Evolutionary conservation across 2,329 filamentous ascomycete species (phyloP).

Genomic region (Drechslerella dactyloides): DNA sequence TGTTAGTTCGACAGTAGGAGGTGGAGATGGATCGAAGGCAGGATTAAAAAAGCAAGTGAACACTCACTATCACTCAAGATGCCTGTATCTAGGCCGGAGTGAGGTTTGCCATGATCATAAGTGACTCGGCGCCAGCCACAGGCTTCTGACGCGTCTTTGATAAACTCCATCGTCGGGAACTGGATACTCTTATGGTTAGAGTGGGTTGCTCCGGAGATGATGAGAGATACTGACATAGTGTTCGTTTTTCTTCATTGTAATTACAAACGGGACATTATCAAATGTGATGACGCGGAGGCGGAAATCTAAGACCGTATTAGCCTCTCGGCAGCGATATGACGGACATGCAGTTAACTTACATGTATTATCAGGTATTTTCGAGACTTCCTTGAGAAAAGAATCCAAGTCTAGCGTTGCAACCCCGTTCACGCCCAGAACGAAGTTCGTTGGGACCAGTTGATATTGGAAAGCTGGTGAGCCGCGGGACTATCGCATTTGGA

Average conservation of each 20-base stretch:
- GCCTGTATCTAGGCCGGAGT: slow-evolving; percentile 52
- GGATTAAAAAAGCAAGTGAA: neutral
- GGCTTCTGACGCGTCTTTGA: slow-evolving; percentile 67
- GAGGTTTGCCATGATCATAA: slow-evolving; percentile 65
- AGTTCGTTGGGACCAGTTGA: slow-evolving; percentile 92
- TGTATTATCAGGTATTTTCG: slow-evolving; percentile 91
- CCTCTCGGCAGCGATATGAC: neutral
- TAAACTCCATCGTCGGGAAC: slow-evolving; percentile 74
- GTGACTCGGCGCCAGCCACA: slow-evolving; percentile 70
- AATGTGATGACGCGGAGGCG: slow-evolving; percentile 96
- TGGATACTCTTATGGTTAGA: slow-evolving; percentile 9
- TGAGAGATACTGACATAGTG: slow-evolving; percentile 70
- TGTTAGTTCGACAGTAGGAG: neutral
- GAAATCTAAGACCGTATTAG: slow-evolving; percentile 70
- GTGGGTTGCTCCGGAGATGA: neutral
- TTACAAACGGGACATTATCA: slow-evolving; percentile 98
- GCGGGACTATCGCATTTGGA: slow-evolving; percentile 63
- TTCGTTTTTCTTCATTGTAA: slow-evolving; percentile 99
- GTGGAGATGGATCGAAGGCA: neutral
- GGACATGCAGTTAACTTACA: slow-evolving; percentile 66
- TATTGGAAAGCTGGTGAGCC: slow-evolving; percentile 88
- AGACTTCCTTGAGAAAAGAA: slow-evolving; percentile 78
- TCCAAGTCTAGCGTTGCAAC: slow-evolving; percentile 81
- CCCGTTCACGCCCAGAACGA: slow-evolving; percentile 94
- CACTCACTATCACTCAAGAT: slow-evolving; percentile 42